Evolutionary conservation across 2,329 filamentous ascomycete genomes (phyloP), one percentile per base, ranked within the genome.

Genomic region (Fusarium drepaniforme): DNA sequence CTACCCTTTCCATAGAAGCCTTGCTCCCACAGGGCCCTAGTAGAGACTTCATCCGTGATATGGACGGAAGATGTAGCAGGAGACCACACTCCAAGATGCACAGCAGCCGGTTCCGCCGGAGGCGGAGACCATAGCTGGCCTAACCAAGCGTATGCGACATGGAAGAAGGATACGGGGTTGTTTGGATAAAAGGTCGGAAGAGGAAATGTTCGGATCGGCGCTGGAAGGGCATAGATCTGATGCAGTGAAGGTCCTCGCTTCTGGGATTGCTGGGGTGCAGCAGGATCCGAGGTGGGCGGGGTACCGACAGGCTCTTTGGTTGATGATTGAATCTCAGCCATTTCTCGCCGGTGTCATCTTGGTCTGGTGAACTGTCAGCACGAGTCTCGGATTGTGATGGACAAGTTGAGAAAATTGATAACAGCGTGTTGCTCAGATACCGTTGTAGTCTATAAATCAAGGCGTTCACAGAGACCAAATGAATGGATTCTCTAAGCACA

Each of bases 1-100:
- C 88, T 96, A 53, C 97, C 97, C 83, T 98, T 98, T 58, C 97
- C 97, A 83, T 96, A 99, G 84, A 99, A 99, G 7, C 97, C 97
- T 85, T 97, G 94, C 83, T 98, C 94, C 97, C 97, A 99, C 28
- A 99, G 84, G 1, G 93, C 94, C 65, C 93, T 89, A 72, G 97
- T 92, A 5, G 94, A 92, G 66, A 88, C 87, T 30, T 91, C 87
- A 81, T 98, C 93, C 21, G 91, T 94, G 67, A 99, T 88, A 81
- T 98, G 94, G 18, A 99, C 90, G 0, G 95, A 97, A 35, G 92
- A 91, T 5, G 95, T 97, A 67, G 93, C 90, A 2, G 90, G 84
- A n/a, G 95, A 96, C 88, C 96, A 98, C 75, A 93, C 90, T 61
- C 93, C 96, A 59, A 89, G 86, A 81, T 97, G 93, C 49, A 91